Evolutionary conservation across 139 green algal genomes (phyloP).

Genomic region (Edaphochlamys debaryana): DNA sequence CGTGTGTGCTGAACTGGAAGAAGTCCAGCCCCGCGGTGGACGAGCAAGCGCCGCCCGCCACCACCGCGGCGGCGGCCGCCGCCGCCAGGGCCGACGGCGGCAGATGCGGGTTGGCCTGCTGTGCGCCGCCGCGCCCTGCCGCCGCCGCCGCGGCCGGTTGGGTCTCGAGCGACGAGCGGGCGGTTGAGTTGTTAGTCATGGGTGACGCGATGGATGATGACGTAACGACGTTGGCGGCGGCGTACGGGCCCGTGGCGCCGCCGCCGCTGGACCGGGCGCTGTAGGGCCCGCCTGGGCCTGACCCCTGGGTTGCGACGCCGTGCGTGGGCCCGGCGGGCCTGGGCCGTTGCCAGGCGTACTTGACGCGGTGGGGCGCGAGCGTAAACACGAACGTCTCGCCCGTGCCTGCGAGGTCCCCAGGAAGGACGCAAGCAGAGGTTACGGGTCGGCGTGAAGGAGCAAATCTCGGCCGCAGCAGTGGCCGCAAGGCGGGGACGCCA

Average conservation of each 20-base stretch:
- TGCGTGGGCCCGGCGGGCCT: not conserved
- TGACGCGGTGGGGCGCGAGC: constrained; percentile 48
- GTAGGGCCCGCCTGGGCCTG: no score
- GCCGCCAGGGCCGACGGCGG: not conserved
- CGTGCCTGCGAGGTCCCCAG: constrained; percentile 83
- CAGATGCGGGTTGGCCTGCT: no score
- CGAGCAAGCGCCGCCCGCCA: constrained; percentile 10
- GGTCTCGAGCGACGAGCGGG: no score
- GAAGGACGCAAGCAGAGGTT: no score
- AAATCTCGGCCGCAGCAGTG: no score
- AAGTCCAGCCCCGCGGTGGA: constrained; percentile 61
- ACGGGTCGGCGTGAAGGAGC: no score
- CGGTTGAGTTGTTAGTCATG: no score
- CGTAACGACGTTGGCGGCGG: not conserved
- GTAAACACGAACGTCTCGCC: constrained; percentile 86
- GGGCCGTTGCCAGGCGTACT: constrained; percentile 27
- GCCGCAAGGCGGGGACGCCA: no score
- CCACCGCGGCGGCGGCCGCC: constrained; percentile 39
- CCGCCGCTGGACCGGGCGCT: not conserved
- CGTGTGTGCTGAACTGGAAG: constrained; percentile 69
- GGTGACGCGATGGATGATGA: no score
- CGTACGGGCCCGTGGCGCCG: not conserved
- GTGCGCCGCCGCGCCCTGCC: no score
- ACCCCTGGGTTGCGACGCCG: no score
- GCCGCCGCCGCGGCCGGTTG: no score